Evolutionary conservation across 2,329 filamentous ascomycete species (phyloP), one percentile per base, ranked within the genome.

Genomic region (Teratosphaeriaceae sp.): DNA sequence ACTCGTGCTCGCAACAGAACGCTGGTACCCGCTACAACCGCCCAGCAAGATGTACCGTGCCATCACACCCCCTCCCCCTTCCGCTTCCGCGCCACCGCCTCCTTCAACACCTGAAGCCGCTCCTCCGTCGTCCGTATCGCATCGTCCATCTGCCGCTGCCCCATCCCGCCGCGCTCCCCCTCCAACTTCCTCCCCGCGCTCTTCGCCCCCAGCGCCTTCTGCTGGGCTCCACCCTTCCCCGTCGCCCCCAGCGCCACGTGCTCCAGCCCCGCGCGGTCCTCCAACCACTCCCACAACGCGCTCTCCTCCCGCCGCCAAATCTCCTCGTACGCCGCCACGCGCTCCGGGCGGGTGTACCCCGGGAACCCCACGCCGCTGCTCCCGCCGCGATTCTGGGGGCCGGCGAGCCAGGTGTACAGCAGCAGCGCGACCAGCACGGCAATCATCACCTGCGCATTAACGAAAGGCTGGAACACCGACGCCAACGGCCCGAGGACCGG

Each of bases 211-310:
- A 58, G 34, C 9, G 53, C 48, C 26, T 55, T 57, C 47, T 58
- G 57, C n/a, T n/a, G n/a, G n/a, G n/a, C n/a, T n/a, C n/a, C n/a
- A n/a, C n/a, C 40, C 52, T 45, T n/a, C 57, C 54, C 2, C 45
- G 31, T 42, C 46, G 49, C 20, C 47, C 41, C n/a, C 44, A 50
- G 54, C 27, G 44, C 60, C 53, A 46, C 59, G 3, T 71, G 69
- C 43, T 88, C 83, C 60, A 92, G 69, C 2, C 87, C 84, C 1
- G 88, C 82, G 15, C 89, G 76, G 55, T 94, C 86, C 63, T 96
- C 89, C 3, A 96, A 70, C 89, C 89, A 96, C 45, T 86, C 82
- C 89, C 89, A 96, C 8, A 96, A 69, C 55, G 92, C 87, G 51
- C 79, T 87, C 61, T 96, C 89, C 63, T 96, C 88, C 30, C 79